Evolutionary conservation across 768 basidiomycete species (phyloP).

Genomic region (Lactarius evosmus): DNA sequence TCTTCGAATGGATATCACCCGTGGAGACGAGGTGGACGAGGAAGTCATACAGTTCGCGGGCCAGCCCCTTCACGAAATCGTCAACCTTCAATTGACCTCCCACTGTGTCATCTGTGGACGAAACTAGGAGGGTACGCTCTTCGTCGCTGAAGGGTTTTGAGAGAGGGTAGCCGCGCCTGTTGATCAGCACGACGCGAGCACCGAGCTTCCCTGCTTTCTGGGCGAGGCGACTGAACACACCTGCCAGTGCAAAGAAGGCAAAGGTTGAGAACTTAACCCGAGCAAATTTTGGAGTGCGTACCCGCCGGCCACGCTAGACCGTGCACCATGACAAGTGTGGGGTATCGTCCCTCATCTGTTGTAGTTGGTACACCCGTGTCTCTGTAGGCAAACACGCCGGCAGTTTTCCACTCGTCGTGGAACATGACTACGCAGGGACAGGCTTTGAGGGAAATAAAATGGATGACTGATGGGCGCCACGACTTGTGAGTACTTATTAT

Average conservation of each 20-base stretch:
- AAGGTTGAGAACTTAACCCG: neutral
- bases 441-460: neutral
- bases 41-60: neutral
- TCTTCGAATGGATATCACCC: neutral
- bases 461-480: neutral
- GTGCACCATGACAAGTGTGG: constrained; percentile 1
- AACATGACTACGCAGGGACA: neutral
- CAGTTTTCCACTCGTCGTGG: neutral
- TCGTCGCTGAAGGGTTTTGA: constrained; percentile 2
- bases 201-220: neutral
- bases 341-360: neutral
- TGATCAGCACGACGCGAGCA: neutral
- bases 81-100: neutral
- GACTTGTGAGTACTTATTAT: neutral
- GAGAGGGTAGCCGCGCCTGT: neutral
- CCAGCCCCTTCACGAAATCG: neutral
- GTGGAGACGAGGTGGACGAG: neutral
- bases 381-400: neutral
- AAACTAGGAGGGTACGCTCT: neutral
- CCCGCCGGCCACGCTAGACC: neutral
- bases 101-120: neutral
- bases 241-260: neutral
- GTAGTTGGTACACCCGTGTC: neutral
- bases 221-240: neutral
- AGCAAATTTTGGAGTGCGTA: neutral